Evolutionary conservation across 2,329 filamentous ascomycete species (phyloP).

Genomic region (Hypoxylon sp.): DNA sequence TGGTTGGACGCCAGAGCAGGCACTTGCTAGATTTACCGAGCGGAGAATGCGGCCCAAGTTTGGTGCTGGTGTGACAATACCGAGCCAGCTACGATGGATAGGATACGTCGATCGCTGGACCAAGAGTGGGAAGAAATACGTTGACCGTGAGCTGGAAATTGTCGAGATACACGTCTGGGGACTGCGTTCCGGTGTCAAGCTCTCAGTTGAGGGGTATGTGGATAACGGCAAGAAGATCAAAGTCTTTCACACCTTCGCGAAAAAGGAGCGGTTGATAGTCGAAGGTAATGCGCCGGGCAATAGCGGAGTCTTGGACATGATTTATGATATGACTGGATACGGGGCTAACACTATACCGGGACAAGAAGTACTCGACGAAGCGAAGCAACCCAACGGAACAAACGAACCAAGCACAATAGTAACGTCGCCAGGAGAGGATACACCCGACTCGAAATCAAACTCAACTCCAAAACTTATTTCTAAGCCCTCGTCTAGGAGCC

Average conservation of each 20-base stretch:
- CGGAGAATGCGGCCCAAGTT: conserved; percentile 89
- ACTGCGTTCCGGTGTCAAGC: conserved; percentile 84
- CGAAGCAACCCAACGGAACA: conserved; percentile 36
- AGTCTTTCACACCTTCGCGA: conserved; percentile 80
- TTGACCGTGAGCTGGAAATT: conserved; percentile 84
- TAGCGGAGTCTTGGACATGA: conserved; percentile 58
- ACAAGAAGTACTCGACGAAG: conserved; percentile 50
- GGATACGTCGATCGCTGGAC: conserved; percentile 90
- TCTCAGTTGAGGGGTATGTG: conserved; percentile 83
- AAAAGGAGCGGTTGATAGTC: conserved; percentile 75
- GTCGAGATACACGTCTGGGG: conserved; percentile 92
- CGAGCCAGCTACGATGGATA: conserved; percentile 88
- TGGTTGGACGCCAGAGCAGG: conserved; percentile 63
- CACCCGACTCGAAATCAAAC: conserved; percentile 28
- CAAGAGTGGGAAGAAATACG: conserved; percentile 75
- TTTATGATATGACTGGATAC: conserved; percentile 62
- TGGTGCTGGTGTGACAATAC: conserved; percentile 89
- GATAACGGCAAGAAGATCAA: conserved; percentile 92
- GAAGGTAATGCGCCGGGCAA: conserved; percentile 63
- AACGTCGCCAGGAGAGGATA: conserved; percentile 17
- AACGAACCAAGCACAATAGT: conserved; percentile 14
- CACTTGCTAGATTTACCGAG: conserved; percentile 72
- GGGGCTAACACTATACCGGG: conserved; percentile 40
- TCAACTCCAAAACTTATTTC: conserved; percentile 36
- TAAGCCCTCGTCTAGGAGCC: conserved; percentile 15